Base-by-base conservation (phyloP, 1,139 yeast genomes). In the Candida albicans region DNA sequence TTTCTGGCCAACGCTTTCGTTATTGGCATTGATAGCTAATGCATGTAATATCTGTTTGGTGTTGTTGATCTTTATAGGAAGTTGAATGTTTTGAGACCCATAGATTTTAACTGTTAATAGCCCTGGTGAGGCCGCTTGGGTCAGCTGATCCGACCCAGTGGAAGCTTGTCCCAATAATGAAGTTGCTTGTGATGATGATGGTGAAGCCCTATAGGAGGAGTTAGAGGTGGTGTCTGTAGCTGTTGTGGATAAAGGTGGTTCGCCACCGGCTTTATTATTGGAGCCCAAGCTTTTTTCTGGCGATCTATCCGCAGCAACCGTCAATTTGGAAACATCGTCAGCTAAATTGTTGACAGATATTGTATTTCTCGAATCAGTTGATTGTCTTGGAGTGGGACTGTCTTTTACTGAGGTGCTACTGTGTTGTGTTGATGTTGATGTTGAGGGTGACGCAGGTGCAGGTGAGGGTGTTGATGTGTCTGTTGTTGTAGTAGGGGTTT, bases 71-170 rank as follows among this genome's bases (percentile, higher is more conserved):
- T 73, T 74, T 31, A 82, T 81, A 4, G 95, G 95, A 36, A 87
- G 70, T 43, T 75, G 73, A 46, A 86, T 67, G 43, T 81, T 76
- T 44, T 75, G 69, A 7, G 88, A 84, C 32, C 77, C 75, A 57
- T 84, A 82, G 28, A 87, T 75, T 51, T 85, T 83, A 25, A 87
- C 85, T 0, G 87, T 82, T 43, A 87, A 70, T 26, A 86, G 63
- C 0, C 95, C 95, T 0, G 95, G 93, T 42, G 65, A 63, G 14
- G 64, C 41, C 26, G 32, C 40, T 31, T 36, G 37, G 14, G 34
- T 40, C 28, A 15, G 41, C 22, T 29, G 43, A 18, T 37, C 44
- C 13, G 49, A 41, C 10, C 34, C 33, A 7, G 40, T 31, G 2
- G 51, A 37, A 3, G 40, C 39, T 24, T 40, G 45, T 3, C 44